A percentile compares a stretch with the other conserved stretches of the same genome.
phyloP scores from a whole-genome alignment of 1,139 yeast species.

The Blastobotrys illinoisensis region DNA sequence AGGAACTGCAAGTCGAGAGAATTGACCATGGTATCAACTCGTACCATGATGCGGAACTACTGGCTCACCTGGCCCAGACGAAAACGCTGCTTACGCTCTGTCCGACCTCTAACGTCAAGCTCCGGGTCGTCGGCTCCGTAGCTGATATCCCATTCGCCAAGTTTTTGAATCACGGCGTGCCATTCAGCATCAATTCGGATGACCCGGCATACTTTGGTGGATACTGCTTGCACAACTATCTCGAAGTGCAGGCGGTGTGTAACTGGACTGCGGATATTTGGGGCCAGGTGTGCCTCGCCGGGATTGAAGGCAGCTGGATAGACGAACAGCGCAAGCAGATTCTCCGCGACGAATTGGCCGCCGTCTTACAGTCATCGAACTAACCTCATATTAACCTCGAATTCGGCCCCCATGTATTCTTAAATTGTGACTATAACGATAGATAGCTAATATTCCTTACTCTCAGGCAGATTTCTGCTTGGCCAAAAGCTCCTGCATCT shows the following conservation, averaged over 20 bases:
- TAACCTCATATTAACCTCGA: too few species aligned
- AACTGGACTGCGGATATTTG: conserved; percentile 54
- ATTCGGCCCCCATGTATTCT: not conserved
- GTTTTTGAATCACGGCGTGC: conserved; percentile 57
- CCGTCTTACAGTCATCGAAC: not conserved
- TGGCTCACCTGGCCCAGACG: conserved; percentile 50
- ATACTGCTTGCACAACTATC: conserved; percentile 68
- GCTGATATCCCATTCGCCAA: conserved; percentile 57
- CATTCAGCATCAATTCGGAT: conserved; percentile 72
- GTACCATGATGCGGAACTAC: conserved; percentile 45
- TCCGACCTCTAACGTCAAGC: conserved; percentile 68
- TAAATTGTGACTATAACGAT: not conserved
- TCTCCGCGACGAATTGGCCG: conserved; percentile 34
- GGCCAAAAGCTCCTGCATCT: conserved; percentile 1
- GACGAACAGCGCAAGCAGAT: conserved; percentile 40
- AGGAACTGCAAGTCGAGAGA: conserved; percentile 55
- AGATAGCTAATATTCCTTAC: not conserved
- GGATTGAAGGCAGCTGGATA: conserved; percentile 71
- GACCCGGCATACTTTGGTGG: conserved; percentile 89
- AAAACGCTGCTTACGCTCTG: conserved; percentile 61
- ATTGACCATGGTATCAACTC: conserved; percentile 78
- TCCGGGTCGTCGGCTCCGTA: conserved; percentile 66
- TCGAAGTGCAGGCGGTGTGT: conserved; percentile 58
- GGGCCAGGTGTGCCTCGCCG: conserved; percentile 33
- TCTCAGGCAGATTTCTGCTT: not conserved